Percentiles rank a stretch among this genome's conserved stretches.
These are phyloP conservation scores for Tardiomyces depauwii DNA, from an alignment of 1,139 yeast species.

Conservation along the genomic window DNA sequence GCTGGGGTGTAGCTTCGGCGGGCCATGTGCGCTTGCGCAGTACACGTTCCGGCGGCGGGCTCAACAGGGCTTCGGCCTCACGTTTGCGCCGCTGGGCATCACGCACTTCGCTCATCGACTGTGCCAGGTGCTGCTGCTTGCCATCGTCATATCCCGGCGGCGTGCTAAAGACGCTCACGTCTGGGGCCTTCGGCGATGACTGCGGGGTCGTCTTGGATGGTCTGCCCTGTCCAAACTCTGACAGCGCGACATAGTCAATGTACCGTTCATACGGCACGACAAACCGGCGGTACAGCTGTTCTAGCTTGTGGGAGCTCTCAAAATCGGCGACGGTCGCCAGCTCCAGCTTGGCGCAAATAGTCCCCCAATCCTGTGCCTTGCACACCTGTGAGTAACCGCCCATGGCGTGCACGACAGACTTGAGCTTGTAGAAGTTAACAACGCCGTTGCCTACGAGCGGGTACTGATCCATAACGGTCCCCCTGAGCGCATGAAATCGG, in stretches of 20 bases:
- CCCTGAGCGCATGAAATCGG: constrained; percentile 21
- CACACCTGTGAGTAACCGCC: constrained; percentile 21
- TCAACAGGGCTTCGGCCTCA: background rate
- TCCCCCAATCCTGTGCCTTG: constrained; percentile 16
- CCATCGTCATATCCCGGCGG: background rate
- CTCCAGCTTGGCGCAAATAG: constrained; percentile 12
- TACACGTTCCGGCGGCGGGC: background rate
- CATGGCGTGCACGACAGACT: constrained; percentile 16
- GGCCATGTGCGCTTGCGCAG: background rate
- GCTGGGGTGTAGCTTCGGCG: too few species aligned
- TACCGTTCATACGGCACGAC: constrained; percentile 24
- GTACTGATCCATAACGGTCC: constrained; percentile 15
- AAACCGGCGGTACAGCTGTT: constrained; percentile 12
- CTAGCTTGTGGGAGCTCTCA: constrained; percentile 6
- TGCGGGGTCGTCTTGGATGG: constrained; percentile 5
- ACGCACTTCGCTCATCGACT: background rate
- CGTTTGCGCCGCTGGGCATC: background rate
- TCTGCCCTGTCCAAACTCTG: constrained; percentile 7
- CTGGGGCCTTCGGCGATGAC: constrained; percentile 4
- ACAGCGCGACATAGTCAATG: constrained; percentile 7
- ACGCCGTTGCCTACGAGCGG: constrained; percentile 20
- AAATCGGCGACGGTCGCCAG: constrained; percentile 8
- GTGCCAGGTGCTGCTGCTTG: background rate
- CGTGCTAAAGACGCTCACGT: background rate
- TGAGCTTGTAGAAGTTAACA: constrained; percentile 22